A percentile compares a stretch with the other conserved stretches of the same genome.
phyloP scores from a whole-genome alignment of 176 grass and related monocot species.

The Dactylis glomerata region DNA sequence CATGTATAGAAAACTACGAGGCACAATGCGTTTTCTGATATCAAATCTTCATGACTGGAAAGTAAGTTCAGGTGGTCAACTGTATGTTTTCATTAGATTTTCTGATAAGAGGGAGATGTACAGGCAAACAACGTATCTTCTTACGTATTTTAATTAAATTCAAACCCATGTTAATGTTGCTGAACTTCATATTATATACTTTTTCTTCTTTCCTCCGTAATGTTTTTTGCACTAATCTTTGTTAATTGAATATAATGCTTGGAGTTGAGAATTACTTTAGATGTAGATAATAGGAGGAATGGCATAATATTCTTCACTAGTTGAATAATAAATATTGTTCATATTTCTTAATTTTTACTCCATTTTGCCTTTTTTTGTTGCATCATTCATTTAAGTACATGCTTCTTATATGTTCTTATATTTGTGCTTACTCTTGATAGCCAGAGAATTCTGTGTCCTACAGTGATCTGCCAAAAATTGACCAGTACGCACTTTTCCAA shows the following conservation, averaged over 20 bases:
- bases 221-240: neutral
- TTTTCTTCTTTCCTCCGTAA: neutral
- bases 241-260: slow-evolving; percentile 14
- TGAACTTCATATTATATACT: neutral
- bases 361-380: slow-evolving; percentile 9
- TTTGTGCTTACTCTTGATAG: slow-evolving; percentile 40
- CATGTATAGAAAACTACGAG: slow-evolving; percentile 90
- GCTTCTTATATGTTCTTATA: slow-evolving; percentile 19
- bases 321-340: neutral
- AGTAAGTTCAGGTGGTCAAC: slow-evolving; percentile 44
- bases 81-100: slow-evolving; percentile 20
- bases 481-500: slow-evolving; percentile 92
- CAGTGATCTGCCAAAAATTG: slow-evolving; percentile 81
- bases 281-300: slow-evolving; percentile 5
- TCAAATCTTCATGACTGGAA: slow-evolving; percentile 98
- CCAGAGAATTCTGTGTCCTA: slow-evolving; percentile 56
- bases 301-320: neutral
- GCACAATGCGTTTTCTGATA: slow-evolving; percentile 92
- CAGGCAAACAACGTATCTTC: neutral
- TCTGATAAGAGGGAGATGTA: neutral
- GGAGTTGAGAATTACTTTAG: neutral
- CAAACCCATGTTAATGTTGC: neutral
- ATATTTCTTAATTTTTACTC: neutral
- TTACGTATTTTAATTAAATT: slow-evolving; percentile 7
- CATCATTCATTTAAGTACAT: neutral